phyloP scores from a whole-genome alignment of 148 eudicot genomes.

The Mesembryanthemum crystallinum region DNA sequence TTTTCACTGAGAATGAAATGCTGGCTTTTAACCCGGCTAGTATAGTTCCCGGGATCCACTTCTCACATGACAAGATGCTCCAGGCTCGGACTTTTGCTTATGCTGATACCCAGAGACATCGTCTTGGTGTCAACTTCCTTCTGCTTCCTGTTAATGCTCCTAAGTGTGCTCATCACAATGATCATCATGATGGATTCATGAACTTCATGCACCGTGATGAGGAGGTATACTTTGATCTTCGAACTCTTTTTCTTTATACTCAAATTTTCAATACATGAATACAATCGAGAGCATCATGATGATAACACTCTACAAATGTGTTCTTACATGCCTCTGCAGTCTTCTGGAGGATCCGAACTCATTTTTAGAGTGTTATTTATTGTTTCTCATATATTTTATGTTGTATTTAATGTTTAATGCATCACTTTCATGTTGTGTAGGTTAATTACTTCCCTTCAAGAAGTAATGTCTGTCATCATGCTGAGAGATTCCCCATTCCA shows the following conservation, averaged over 20 bases:
- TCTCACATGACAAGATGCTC: slow-evolving; percentile 88
- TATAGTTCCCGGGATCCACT: slow-evolving; percentile 82
- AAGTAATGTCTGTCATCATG: slow-evolving; percentile 82
- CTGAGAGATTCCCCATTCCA: slow-evolving; percentile 78
- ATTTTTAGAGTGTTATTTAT: not conserved
- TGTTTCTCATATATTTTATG: too few relatives aligned
- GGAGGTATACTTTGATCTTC: slow-evolving; percentile 48
- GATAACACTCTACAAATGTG: too few relatives aligned
- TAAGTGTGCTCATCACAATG: slow-evolving; percentile 85
- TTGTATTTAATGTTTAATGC: not conserved
- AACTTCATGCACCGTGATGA: slow-evolving; percentile 98
- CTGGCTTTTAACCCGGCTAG: slow-evolving; percentile 81
- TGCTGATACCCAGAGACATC: slow-evolving; percentile 92
- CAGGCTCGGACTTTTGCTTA: slow-evolving; percentile 85
- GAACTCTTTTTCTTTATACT: too few relatives aligned
- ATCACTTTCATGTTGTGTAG: slow-evolving; percentile 35
- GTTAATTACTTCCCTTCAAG: slow-evolving; percentile 94
- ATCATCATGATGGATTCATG: slow-evolving; percentile 91
- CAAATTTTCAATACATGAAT: too few relatives aligned
- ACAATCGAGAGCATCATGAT: too few relatives aligned
- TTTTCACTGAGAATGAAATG: slow-evolving; percentile 90
- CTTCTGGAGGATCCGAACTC: too few relatives aligned
- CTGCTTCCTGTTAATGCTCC: slow-evolving; percentile 94
- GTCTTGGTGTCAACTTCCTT: slow-evolving; percentile 91
- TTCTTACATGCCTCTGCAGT: too few relatives aligned